phyloP scores from a whole-genome alignment of 1,284 basidiomycete species.

The Ceratobasidium sp. region DNA sequence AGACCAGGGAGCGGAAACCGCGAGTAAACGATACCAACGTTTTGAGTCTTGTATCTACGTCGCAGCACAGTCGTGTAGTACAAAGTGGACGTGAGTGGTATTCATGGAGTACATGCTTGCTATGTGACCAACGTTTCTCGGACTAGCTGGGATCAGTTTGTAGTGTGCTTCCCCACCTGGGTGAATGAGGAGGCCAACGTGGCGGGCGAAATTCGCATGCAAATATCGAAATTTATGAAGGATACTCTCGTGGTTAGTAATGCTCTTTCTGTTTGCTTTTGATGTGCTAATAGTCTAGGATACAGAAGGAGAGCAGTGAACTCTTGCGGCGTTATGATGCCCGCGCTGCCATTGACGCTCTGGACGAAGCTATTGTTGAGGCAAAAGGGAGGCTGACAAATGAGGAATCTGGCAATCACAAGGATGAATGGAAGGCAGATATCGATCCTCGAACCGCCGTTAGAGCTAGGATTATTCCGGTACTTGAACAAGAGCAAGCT shows the following conservation, averaged over 20 bases:
- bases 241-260: conserved; percentile 30
- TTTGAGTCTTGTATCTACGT: conserved; percentile 34
- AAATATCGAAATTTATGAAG: conserved; percentile 36
- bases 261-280: not conserved
- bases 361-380: conserved; percentile 38
- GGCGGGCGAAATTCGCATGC: conserved; percentile 34
- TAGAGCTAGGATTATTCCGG: conserved; percentile 36
- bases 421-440: conserved; percentile 38
- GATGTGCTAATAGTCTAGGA: not conserved
- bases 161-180: conserved; percentile 34
- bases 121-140: not conserved
- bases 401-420: conserved; percentile 16
- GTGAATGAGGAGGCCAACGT: conserved; percentile 30
- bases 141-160: conserved; percentile 35
- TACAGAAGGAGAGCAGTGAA: conserved; percentile 36
- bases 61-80: conserved; percentile 31
- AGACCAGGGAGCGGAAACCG: conserved; percentile 22
- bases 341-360: conserved; percentile 37
- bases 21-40: conserved; percentile 35
- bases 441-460: conserved; percentile 40
- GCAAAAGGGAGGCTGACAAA: conserved; percentile 33
- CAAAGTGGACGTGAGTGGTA: conserved; percentile 36
- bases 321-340: conserved; percentile 38
- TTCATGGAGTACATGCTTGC: not conserved
- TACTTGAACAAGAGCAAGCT: conserved; percentile 33